phyloP scores from a whole-genome alignment of 1,284 basidiomycete genomes.

The Schizopora paradoxa region DNA sequence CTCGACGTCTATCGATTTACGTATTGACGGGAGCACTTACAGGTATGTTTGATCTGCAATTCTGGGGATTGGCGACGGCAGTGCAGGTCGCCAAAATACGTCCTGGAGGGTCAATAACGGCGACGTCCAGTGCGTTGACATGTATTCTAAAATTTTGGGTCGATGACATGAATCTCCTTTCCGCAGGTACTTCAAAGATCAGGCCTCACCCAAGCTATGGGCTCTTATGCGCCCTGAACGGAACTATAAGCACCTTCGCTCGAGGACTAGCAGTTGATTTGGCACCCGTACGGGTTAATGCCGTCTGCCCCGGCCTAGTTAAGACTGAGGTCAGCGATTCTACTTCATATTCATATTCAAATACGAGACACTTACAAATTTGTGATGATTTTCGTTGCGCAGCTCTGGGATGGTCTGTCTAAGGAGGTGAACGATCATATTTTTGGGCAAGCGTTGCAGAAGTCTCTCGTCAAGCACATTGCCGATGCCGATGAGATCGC shows the following conservation, averaged over 20 bases:
- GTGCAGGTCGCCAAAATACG: constrained; percentile 19
- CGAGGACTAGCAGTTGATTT: constrained; percentile 23
- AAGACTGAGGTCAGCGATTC: constrained; percentile 13
- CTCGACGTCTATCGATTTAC: background rate
- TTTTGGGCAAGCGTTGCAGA: background rate
- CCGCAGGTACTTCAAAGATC: constrained; percentile 14
- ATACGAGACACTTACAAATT: background rate
- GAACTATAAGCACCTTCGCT: constrained; percentile 19
- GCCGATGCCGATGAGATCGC: constrained; percentile 3
- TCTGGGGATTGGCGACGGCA: constrained; percentile 21
- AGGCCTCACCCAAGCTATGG: constrained; percentile 19
- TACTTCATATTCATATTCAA: background rate
- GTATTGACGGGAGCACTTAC: background rate
- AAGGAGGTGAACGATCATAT: background rate
- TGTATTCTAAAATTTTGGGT: no score
- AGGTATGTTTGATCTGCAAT: constrained; percentile 21
- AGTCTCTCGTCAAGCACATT: constrained; percentile 2
- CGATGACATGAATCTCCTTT: no score
- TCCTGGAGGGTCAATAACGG: constrained; percentile 17
- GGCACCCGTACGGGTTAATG: constrained; percentile 22
- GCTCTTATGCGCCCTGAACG: constrained; percentile 17
- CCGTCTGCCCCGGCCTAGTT: constrained; percentile 20
- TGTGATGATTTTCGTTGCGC: constrained; percentile 3
- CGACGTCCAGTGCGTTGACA: constrained; percentile 10
- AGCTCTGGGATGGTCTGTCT: constrained; percentile 17